Evolutionary conservation across 1,284 basidiomycete genomes (phyloP), one percentile per base, ranked within the genome.

Genomic region (Tylopilus orsonianus): DNA sequence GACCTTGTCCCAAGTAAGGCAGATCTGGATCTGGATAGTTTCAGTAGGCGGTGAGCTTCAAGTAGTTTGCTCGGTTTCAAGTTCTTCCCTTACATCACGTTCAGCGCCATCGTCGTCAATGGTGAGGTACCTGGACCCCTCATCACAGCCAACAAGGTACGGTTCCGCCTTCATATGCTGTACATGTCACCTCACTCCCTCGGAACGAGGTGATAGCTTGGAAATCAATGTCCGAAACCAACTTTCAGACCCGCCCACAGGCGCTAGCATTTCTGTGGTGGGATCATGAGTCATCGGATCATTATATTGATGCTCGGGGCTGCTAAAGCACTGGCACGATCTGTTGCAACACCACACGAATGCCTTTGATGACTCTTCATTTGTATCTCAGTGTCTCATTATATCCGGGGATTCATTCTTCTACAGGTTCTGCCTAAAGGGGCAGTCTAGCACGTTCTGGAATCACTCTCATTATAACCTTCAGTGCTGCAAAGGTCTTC

Each of bases 301-400:
- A 12, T 4, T 12, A 12, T 4, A 20, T 34, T 33, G 14, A 30
- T 19, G 8, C 34, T 56, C 6, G 49, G 9, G 12, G 9, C 4
- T 32, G 6, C 23, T 32, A 24, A 38, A 71, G 69, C 69, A 71
- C 36, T 71, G 69, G 69, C 69, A 71, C 22, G 71, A 70, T 23
- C 43, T 72, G 8, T 58, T 61, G 34, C 69, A 69, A 38, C 33
- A 56, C 12, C 44, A 56, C 4, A 58, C 58, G 9, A 59, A 56
- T 18, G 26, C 59, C 10, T 55, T 56, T 20, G 67, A 70, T 3
- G 66, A 62, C 20, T 3, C 53, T n/a, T 33, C 66, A 8, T 67
- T 68, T n/a, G 67, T 77, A 26, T 71, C 73, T 4, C 74, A 75
- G 54, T 80, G 78, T 44, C 76, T 78, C 1, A 75, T 77, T 27